These are phyloP conservation scores for Curvularia lunata DNA, from an alignment of 2,329 filamentous ascomycete species.

Conservation along the genomic window DNA sequence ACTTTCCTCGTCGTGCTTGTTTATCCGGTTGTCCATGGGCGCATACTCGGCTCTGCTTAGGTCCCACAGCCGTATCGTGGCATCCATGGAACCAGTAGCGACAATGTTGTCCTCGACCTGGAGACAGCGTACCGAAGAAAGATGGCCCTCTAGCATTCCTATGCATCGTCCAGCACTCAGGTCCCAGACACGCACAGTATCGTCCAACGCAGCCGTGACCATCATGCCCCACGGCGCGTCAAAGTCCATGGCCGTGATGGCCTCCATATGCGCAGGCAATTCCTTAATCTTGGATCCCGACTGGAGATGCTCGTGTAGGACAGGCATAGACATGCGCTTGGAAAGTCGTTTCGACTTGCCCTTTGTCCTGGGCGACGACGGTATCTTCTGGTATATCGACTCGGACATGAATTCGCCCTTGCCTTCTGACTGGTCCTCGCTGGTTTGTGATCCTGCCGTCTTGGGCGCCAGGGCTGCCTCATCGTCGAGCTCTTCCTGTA, in stretches of 20 bases:
- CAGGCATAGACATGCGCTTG: slow-evolving; percentile 84
- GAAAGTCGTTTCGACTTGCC: slow-evolving; percentile 61
- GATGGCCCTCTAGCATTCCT: slow-evolving; percentile 88
- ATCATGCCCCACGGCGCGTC: slow-evolving; percentile 96
- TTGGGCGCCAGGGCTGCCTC: slow-evolving; percentile 54
- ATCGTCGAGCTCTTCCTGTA: slow-evolving; percentile 65
- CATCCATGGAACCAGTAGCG: slow-evolving; percentile 92
- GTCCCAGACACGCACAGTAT: slow-evolving; percentile 96
- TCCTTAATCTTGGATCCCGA: slow-evolving; percentile 88
- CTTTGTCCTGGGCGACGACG: slow-evolving; percentile 58
- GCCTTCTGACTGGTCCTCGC: slow-evolving; percentile 63
- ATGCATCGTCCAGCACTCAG: slow-evolving; percentile 92
- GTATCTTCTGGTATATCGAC: slow-evolving; percentile 93
- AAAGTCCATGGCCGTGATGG: slow-evolving; percentile 90
- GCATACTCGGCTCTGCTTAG: slow-evolving; percentile 86
- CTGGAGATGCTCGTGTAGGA: slow-evolving; percentile 93
- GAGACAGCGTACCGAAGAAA: slow-evolving; percentile 88
- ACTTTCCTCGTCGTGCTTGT: slow-evolving; percentile 51
- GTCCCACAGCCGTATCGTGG: slow-evolving; percentile 94
- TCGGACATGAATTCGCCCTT: slow-evolving; percentile 85
- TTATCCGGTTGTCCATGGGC: slow-evolving; percentile 64
- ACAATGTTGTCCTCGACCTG: slow-evolving; percentile 97
- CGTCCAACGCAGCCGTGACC: slow-evolving; percentile 90
- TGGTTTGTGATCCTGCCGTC: slow-evolving; percentile 45
- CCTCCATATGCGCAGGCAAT: slow-evolving; percentile 85